A percentile compares a stretch with the other conserved stretches of the same genome.
phyloP scores from a whole-genome alignment of 768 basidiomycete species.

The Porphyrellus cyaneotinctus region DNA sequence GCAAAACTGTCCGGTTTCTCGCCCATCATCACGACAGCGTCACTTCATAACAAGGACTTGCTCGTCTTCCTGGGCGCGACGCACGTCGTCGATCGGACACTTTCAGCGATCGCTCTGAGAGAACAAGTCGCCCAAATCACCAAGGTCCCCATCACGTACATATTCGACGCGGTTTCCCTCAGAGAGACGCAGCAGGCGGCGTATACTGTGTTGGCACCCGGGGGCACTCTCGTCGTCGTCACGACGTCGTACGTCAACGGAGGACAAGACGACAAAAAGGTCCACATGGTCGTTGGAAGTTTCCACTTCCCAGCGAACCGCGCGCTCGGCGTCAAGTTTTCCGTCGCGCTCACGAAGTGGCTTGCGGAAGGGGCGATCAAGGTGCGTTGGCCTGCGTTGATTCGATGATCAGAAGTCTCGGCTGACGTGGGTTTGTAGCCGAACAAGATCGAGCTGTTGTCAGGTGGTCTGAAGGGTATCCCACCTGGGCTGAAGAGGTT shows the following conservation, averaged over 20 bases:
- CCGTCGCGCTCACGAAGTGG: slow-evolving; percentile 12
- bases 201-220: slow-evolving; percentile 27
- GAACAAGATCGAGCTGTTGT: slow-evolving; percentile 35
- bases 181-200: slow-evolving; percentile 32
- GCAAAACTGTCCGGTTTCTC: slow-evolving; percentile 33
- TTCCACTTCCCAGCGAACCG: slow-evolving; percentile 5
- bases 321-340: slow-evolving; percentile 10
- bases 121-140: slow-evolving; percentile 7
- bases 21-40: slow-evolving; percentile 38
- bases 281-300: not conserved
- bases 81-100: slow-evolving; percentile 32
- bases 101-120: slow-evolving; percentile 9
- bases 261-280: not conserved
- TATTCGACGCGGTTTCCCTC: slow-evolving; percentile 31
- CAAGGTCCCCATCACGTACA: slow-evolving; percentile 1
- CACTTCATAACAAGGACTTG: slow-evolving; percentile 27
- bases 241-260: not conserved
- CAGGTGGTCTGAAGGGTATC: slow-evolving; percentile 35
- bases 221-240: slow-evolving; percentile 26
- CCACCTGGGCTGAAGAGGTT: slow-evolving; percentile 30
- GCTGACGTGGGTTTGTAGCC: slow-evolving; percentile 23
- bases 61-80: slow-evolving; percentile 37
- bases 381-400: slow-evolving; percentile 1
- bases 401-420: no score
- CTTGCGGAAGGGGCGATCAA: slow-evolving; percentile 18